Evolutionary conservation across 805 yeast species (phyloP), one percentile per base, ranked within the genome.

Genomic region (Saturnispora silvae): DNA sequence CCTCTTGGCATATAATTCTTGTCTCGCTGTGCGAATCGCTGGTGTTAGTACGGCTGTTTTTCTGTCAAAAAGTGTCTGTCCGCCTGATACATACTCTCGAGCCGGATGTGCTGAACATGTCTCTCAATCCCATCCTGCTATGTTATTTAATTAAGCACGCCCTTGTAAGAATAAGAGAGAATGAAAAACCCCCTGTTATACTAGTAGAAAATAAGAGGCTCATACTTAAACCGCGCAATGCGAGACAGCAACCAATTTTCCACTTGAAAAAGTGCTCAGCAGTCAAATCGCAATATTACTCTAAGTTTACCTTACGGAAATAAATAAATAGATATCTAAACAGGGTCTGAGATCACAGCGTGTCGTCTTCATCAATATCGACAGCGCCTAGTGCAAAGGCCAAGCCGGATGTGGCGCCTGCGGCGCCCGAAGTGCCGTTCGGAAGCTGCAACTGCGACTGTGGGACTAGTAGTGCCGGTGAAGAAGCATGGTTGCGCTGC

Each of bases 351-450:
- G 15, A 31, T 5, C 14, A 20, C 19, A 20, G 23, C 16, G 24
- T n/a, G 15, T 25, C 29, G 24, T 28, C 37, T 7, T 20, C 35
- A 4, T 22, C 13, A 8, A 40, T 30, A 26, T 23, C 34, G 20
- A 42, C 28, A 13, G 19, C 35, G 3, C 33, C 30, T 11, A 42
- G 28, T n/a, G 41, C 37, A 20, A 22, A 42, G 8, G 45, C 45
- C 14, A 42, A 10, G 24, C 24, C 24, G 7, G 24, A 22, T 8
- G 10, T 10, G 7, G 24, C 10, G 24, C 24, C 10, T 10, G 24
- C 7, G 10, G n/a, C n/a, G n/a, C n/a, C n/a, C n/a, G n/a, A n/a
- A n/a, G n/a, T n/a, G n/a, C n/a, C n/a, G n/a, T n/a, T n/a, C n/a
- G n/a, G n/a, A n/a, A n/a, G n/a, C n/a, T n/a, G n/a, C n/a, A n/a